A percentile compares a stretch with the other conserved stretches of the same genome.
Conservation (phyloP, 768 basidiomycete species). For the Cyclocybe cylindracea region DNA sequence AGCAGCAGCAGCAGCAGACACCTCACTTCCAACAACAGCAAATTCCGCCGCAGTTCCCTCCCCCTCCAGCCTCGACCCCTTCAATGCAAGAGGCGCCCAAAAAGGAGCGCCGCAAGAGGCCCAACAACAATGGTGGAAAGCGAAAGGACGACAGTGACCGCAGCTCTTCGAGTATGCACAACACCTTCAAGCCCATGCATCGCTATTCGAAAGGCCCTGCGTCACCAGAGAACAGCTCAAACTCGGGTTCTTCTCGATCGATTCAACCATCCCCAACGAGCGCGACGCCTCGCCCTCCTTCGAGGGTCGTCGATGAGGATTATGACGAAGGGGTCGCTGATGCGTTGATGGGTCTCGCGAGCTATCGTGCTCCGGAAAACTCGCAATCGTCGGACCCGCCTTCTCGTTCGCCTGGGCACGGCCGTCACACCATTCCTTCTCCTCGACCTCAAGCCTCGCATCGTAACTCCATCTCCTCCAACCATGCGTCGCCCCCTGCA, state of each 20-base stretch:
- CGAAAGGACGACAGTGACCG: constrained; percentile 16
- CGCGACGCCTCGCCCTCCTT: constrained; percentile 57
- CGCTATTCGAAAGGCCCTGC: constrained; percentile 41
- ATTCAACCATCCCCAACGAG: constrained; percentile 74
- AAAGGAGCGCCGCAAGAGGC: constrained; percentile 58
- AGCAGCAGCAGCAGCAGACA: constrained; percentile 23
- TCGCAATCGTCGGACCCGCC: constrained; percentile 32
- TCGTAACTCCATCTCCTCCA: constrained; percentile 69
- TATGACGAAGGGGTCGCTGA: constrained; percentile 90
- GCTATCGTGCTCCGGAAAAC: constrained; percentile 24
- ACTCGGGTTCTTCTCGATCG: constrained; percentile 63
- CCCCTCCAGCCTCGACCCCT: constrained; percentile 16
- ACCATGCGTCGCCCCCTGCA: constrained; percentile 62
- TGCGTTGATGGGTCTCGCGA: constrained; percentile 68
- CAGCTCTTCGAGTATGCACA: constrained; percentile 16
- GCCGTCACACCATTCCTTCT: constrained; percentile 52
- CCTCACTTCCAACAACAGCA: constrained; percentile 10
- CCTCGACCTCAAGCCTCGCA: constrained; percentile 52
- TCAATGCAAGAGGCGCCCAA: constrained; percentile 45
- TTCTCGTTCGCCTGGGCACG: constrained; percentile 60
- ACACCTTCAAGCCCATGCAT: constrained; percentile 18
- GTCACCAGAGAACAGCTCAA: constrained; percentile 68
- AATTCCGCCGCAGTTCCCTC: constrained; percentile 20
- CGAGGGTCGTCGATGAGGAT: constrained; percentile 83
- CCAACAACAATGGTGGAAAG: constrained; percentile 27